phyloP scores from a whole-genome alignment of 305 asterid species.

The Solanum hybrid region DNA sequence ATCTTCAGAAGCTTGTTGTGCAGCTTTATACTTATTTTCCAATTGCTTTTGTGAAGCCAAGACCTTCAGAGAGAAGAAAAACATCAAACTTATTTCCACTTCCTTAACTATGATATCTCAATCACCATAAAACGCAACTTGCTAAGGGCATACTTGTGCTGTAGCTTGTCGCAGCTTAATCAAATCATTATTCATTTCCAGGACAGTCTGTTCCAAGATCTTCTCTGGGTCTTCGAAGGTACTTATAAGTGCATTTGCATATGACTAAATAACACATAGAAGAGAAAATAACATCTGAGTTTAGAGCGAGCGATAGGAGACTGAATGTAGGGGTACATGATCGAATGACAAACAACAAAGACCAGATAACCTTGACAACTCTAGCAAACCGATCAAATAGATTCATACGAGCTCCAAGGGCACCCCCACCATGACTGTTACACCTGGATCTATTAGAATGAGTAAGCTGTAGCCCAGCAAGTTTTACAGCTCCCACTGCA shows the following conservation, averaged over 20 bases:
- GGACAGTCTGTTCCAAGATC: slow-evolving; percentile 85
- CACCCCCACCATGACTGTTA: slow-evolving; percentile 11
- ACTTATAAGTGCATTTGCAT: slow-evolving; percentile 88
- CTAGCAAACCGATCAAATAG: slow-evolving; percentile 16
- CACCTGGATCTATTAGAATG: not conserved
- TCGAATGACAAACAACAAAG: not conserved
- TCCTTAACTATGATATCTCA: slow-evolving; percentile 2
- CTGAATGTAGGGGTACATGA: not conserved
- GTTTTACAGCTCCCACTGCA: slow-evolving; percentile 12
- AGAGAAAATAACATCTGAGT: slow-evolving; percentile 17
- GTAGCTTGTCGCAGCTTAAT: slow-evolving; percentile 97
- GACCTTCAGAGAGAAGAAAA: slow-evolving; percentile 41
- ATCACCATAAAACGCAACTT: not conserved
- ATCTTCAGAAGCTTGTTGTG: slow-evolving; percentile 87
- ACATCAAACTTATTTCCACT: not conserved
- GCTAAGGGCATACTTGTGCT: slow-evolving; percentile 57
- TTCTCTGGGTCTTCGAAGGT: slow-evolving; percentile 94
- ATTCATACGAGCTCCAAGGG: slow-evolving; percentile 14
- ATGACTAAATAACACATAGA: slow-evolving; percentile 49
- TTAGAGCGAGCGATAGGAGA: not conserved
- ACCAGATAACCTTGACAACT: slow-evolving; percentile 23
- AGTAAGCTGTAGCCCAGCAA: slow-evolving; percentile 5
- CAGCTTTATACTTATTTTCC: slow-evolving; percentile 81
- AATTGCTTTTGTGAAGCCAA: slow-evolving; percentile 94
- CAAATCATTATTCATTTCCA: slow-evolving; percentile 87